These are phyloP conservation scores for Candida verbasci DNA, from an alignment of 805 yeast species.

Conservation along the genomic window DNA sequence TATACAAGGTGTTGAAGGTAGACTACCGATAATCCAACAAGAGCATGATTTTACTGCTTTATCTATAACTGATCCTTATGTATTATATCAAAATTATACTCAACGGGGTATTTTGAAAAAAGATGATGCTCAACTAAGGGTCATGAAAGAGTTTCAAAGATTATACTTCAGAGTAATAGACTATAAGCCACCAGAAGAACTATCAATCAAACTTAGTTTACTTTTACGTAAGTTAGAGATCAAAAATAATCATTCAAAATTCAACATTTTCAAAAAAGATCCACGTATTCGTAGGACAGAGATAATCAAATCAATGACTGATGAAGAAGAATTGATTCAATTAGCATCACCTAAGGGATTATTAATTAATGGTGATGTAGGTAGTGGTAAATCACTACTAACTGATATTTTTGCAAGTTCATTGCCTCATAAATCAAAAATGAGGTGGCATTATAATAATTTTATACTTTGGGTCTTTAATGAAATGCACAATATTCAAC, in stretches of 20 bases:
- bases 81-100: slow-evolving; percentile 52
- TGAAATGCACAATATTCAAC: slow-evolving; percentile 54
- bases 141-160: slow-evolving; percentile 59
- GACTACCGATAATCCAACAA: too few species aligned
- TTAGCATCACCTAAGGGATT: slow-evolving; percentile 63
- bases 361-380: slow-evolving; percentile 61
- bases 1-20: slow-evolving; percentile 36
- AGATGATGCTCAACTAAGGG: slow-evolving; percentile 60
- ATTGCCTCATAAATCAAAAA: slow-evolving; percentile 58
- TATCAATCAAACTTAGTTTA: slow-evolving; percentile 39
- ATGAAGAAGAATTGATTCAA: slow-evolving; percentile 55
- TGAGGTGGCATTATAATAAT: slow-evolving; percentile 68
- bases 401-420: slow-evolving; percentile 68
- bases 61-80: slow-evolving; percentile 59
- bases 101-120: slow-evolving; percentile 45
- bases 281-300: slow-evolving; percentile 31
- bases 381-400: slow-evolving; percentile 71
- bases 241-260: slow-evolving; percentile 19
- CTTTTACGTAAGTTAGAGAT: slow-evolving; percentile 30
- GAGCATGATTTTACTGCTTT: slow-evolving; percentile 16
- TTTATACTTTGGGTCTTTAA: slow-evolving; percentile 66
- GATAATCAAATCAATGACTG: slow-evolving; percentile 47
- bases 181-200: slow-evolving; percentile 52
- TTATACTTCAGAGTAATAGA: slow-evolving; percentile 54
- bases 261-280: slow-evolving; percentile 24